Evolutionary conservation across 768 basidiomycete genomes (phyloP), one percentile per base, ranked within the genome.

Genomic region (Pisolithus tinctorius): DNA sequence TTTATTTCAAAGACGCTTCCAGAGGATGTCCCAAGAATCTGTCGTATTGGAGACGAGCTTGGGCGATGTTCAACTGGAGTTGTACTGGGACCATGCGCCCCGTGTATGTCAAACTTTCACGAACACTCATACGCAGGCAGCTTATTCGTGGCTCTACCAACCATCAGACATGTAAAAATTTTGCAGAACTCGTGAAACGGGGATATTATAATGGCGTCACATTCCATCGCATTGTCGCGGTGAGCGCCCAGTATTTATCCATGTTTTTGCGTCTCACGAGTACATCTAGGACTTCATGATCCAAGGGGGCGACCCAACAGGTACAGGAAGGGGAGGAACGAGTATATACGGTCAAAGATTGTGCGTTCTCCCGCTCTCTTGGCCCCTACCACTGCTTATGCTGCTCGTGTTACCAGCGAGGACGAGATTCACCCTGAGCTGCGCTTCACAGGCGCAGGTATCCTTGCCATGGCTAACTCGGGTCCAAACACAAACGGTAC

Each of bases 401-500:
- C 16, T 9, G 23, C 23, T 10, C 29, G n/a, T 45, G 11, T n/a
- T 41, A 40, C 2, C 61, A 92, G 91, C 58, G 83, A 90, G 67
- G 93, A 96, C 67, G 93, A 96, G 64, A 81, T 97, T 47, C 81
- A 91, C 59, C 85, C 90, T 1, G 93, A 96, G 13, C 70, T 97
- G 58, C 76, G 93, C 45, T 97, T 97, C 72, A 93, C 93, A 2
- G 95, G 95, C 16, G 93, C 94, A 40, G 95, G 95, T 20, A 93
- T 97, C 52, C 81, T 98, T 25, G 93, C 91, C 8, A 92, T 93
- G 90, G 96, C 96, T 34, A 99, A 99, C 70, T 91, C 94, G 42
- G 94, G 94, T 10, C 88, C 88, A n/a, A 90, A 92, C 64, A 87
- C 86, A 25, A 93, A 92, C 61, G 86, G 90, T 81, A 53, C 29